These are phyloP conservation scores for Avena eriantha DNA, from an alignment of 176 grass and related monocot genomes.

Conservation along the genomic window DNA sequence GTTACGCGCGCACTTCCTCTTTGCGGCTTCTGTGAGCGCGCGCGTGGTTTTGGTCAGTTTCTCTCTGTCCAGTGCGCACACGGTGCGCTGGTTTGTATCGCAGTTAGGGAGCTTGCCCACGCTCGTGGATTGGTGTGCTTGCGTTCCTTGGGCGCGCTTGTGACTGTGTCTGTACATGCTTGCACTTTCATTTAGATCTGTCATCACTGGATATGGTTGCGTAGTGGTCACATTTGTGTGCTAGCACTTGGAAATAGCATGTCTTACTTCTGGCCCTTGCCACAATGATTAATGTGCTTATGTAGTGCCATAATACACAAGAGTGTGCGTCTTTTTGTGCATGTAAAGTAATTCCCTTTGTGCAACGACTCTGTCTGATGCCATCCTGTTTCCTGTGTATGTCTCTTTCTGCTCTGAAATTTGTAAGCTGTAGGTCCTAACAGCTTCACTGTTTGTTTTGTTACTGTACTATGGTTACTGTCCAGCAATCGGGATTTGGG, in stretches of 20 bases:
- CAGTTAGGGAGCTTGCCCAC: background rate
- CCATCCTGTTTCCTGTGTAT: slow-evolving; percentile 28
- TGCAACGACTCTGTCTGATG: slow-evolving; percentile 5
- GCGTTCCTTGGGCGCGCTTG: background rate
- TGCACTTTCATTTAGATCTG: background rate
- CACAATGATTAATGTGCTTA: background rate
- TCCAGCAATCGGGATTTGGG: slow-evolving; percentile 51
- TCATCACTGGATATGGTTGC: background rate
- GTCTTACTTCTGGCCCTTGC: background rate
- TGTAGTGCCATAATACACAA: background rate
- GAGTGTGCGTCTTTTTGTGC: background rate
- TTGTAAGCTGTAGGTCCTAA: slow-evolving; percentile 21
- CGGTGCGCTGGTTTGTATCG: background rate
- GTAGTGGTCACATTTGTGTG: background rate
- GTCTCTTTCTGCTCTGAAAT: slow-evolving; percentile 27
- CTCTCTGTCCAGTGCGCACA: background rate
- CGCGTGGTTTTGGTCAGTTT: background rate
- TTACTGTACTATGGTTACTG: slow-evolving; percentile 7
- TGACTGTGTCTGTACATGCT: background rate
- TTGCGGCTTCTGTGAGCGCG: background rate
- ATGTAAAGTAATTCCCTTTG: slow-evolving; percentile 7
- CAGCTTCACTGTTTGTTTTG: background rate
- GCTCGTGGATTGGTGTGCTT: background rate
- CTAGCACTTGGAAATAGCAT: slow-evolving; percentile 27
- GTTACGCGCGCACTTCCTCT: background rate